Evolutionary conservation across 2,329 filamentous ascomycete genomes (phyloP).

Genomic region (Diaporthe ampelina): DNA sequence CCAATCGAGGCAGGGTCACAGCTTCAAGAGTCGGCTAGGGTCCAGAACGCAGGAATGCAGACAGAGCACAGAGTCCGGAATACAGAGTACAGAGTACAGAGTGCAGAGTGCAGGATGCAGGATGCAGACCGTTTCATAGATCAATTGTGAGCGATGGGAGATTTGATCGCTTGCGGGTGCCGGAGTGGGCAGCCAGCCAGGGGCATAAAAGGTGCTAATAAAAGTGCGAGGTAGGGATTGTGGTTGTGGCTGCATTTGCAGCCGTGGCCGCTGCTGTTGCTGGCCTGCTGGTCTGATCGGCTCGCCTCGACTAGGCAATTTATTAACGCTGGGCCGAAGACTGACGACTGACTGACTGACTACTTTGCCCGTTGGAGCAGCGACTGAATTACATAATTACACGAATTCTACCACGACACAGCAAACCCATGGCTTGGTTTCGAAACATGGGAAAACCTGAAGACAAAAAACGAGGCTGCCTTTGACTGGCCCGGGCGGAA

Average conservation of each 20-base stretch:
- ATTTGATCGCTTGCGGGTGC: constrained; percentile 27
- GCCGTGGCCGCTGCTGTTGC: not conserved
- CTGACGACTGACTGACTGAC: not conserved
- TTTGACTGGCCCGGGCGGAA: constrained; percentile 7
- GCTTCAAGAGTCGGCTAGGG: not conserved
- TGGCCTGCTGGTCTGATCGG: constrained; percentile 10
- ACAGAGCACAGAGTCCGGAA: not conserved
- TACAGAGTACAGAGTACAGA: not conserved
- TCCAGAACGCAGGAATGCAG: constrained; percentile 7
- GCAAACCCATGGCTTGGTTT: constrained; percentile 3
- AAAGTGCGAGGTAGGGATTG: constrained; percentile 15
- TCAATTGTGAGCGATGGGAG: constrained; percentile 34
- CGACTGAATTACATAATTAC: not conserved
- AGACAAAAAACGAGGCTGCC: not conserved
- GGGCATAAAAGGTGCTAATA: constrained; percentile 21
- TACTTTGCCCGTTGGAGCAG: not conserved
- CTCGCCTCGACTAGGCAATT: not conserved
- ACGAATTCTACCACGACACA: not conserved
- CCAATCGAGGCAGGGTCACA: constrained; percentile 28
- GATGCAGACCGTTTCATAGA: constrained; percentile 21
- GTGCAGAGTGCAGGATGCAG: constrained; percentile 12
- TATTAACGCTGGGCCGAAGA: not conserved
- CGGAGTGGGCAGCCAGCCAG: constrained; percentile 19
- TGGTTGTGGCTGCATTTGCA: constrained; percentile 19
- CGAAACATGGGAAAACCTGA: constrained; percentile 8